Base-by-base conservation (phyloP, 2,329 filamentous ascomycete species). In the Pseudocercospora macadamiae region DNA sequence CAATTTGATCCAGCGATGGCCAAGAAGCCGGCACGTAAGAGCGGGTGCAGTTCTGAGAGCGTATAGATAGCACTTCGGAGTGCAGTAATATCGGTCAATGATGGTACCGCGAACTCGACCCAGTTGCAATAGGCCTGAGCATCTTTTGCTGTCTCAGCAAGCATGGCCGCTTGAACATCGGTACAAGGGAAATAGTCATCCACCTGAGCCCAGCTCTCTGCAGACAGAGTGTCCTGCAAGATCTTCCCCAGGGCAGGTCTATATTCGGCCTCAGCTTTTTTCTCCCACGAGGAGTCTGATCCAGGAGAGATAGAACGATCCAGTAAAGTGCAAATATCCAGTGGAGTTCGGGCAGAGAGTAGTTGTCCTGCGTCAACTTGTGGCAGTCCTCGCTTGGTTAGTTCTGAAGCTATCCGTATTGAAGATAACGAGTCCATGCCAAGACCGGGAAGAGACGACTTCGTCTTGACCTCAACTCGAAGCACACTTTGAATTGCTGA, bases 141-240 rank as follows among this genome's bases (percentile, higher is more conserved):
- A 60, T 87, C 79, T 16, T 77, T 79, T 2, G 80, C 74, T 0
- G 90, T 93, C 75, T 96, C 91, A 0, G 84, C 80, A 14, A 96
- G 79, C 91, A 96, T 96, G 1, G 90, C 87, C 16, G 82, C 77
- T 67, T 97, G 93, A 8, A 95, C 79, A 12, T 86, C 82, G 3
- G 87, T 93, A 71, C 90, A 95, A 3, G 82, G 81, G 16, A 83
- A 68, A 3, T 85, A 72, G 23, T 76, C 74, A 16, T 77, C 70
- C 18, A 75, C 49, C 6, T 49, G 16, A 16, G 55, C 21, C 14
- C 25, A 44, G 7, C 30, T 28, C 10, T 28, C 21, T 14, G 51
- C 26, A 14, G 51, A 42, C 25, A 65, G 26, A 10, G 42, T 19
- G 18, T 32, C 39, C 23, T 10, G n/a, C 8, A 65, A n/a, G 3